Conservation (phyloP, 1,284 basidiomycete genomes). For the Melampsora abietis-canadensis region DNA sequence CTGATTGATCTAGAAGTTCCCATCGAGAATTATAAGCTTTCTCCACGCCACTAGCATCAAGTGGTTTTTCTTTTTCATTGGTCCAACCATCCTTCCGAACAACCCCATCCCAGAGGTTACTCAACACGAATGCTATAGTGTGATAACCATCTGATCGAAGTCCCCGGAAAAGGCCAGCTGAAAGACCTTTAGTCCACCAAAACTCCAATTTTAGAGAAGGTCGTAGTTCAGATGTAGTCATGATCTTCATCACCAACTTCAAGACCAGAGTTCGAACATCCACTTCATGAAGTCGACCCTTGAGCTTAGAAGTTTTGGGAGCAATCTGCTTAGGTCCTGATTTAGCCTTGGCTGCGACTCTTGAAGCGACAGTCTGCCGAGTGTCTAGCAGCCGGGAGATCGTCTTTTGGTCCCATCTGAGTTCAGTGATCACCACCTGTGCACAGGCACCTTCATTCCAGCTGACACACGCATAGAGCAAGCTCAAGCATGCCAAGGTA, state of each 20-base stretch:
- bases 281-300: constrained; percentile 25
- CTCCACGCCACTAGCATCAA: not conserved
- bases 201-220: constrained; percentile 34
- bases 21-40: constrained; percentile 20
- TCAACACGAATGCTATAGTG: constrained; percentile 37
- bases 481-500: constrained; percentile 37
- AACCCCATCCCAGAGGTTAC: constrained; percentile 31
- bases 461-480: constrained; percentile 35
- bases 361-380: constrained; percentile 11
- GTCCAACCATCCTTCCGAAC: constrained; percentile 9
- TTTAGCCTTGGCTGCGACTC: not conserved
- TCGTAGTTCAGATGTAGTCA: constrained; percentile 20
- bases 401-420: constrained; percentile 43
- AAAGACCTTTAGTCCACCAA: constrained; percentile 39
- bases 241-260: constrained; percentile 30
- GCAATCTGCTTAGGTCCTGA: constrained; percentile 15
- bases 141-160: constrained; percentile 30
- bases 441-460: constrained; percentile 38
- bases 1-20: constrained; percentile 25
- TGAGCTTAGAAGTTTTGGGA: constrained; percentile 30
- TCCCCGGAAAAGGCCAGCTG: constrained; percentile 34
- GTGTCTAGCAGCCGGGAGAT: constrained; percentile 31
- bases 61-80: not conserved
- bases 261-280: constrained; percentile 38
- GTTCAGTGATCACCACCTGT: constrained; percentile 30